Base-by-base conservation (phyloP, 192 early-diverging fungal genomes). In the Backusella sp. region DNA sequence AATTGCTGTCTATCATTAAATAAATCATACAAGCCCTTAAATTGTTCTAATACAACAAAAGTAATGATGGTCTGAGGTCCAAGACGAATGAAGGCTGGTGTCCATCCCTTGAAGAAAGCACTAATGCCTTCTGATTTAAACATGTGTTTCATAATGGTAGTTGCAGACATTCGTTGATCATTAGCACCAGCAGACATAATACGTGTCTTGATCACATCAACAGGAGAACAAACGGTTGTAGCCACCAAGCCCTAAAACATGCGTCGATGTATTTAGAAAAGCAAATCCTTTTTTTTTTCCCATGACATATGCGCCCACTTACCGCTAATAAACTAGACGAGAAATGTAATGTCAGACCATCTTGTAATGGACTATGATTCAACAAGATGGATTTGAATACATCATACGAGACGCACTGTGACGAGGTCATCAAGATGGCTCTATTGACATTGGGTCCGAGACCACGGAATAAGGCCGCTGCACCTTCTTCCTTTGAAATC, bases 381-480 rank as follows among this genome's bases (percentile, higher is more conserved):
- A 94, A 76, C 53, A 96, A 77, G 21, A 89, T 69, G 17, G 90
- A 79, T 82, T 96, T 96, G 78, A 90, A 90, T 32, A 81, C 83
- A 76, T 96, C 94, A 81, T 96, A 96, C 4, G 89, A 89, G 34
- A 86, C 85, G 32, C 92, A 84, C 77, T 94, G 92, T 2, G 90
- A 87, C 14, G 85, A 85, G 14, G 88, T 92, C 90, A 94, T 92
- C 46, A 96, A 88, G 81, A 98, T 95, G 4, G 96, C 95, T 62
- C 96, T 86, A 65, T 95, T 90, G 70, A 95, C 89, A 44, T 96
- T 96, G 36, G 97, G 95, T 1, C 94, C 93, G 4, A 96, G 82
- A 69, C 97, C 97, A 80, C 96, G 92, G 84, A 96, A 95, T 42
- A 99, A 83, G 3, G 94, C 93, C 3, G 37, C 39, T 1, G 86